Base-by-base conservation (phyloP, 164 flowering plant genomes). In the Saururus chinensis region DNA sequence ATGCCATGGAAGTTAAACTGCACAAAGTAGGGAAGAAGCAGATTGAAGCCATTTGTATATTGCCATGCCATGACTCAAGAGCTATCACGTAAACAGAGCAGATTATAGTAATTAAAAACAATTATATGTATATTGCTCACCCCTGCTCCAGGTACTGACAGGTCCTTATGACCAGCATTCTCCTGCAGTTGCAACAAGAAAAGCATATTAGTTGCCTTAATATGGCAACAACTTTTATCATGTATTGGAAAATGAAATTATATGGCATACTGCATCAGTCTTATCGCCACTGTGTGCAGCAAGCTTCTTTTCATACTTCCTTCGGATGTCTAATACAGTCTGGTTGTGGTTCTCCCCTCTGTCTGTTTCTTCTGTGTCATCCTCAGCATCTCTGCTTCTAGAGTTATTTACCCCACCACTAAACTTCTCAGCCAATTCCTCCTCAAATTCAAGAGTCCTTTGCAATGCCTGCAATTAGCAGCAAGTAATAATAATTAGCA, bases 1-100 rank as follows among this genome's bases (percentile, higher is more conserved):
- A 93, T 90, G 65, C 99, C 96, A 35, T 70, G 95, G 68, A 93
- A 93, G 79, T 93, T 93, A 79, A 93, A 90, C 97, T 92, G 87
- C 66, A 73, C 73, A 73, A 76, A 45, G 14, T 45, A 45, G 49
- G 49, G 7, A 9, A 45, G 17, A 12, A 2, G 49, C 14, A 12
- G 17, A 12, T 45, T 12, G 17, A 45, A 12, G n/a, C 49, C 49
- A 45, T 45, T 45, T 12, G 49, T 12, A 45, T 45, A 12, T 12
- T 45, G 49, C 14, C 2, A 17, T 45, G 17, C 37, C 17, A 45
- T 45, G 17, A 45, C 49, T n/a, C n/a, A n/a, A 45, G 49, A 45
- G 17, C 49, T 17, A 12, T 8, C 17, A 45, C 11, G 49, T 45
- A 17, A 45, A 45, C 14, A 4, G 17, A 12, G 14, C 49, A 45